Percentiles rank a stretch among this genome's conserved stretches.
Evolutionary conservation across 257 asterid genomes (phyloP).

Genomic region (Vinca minor): DNA sequence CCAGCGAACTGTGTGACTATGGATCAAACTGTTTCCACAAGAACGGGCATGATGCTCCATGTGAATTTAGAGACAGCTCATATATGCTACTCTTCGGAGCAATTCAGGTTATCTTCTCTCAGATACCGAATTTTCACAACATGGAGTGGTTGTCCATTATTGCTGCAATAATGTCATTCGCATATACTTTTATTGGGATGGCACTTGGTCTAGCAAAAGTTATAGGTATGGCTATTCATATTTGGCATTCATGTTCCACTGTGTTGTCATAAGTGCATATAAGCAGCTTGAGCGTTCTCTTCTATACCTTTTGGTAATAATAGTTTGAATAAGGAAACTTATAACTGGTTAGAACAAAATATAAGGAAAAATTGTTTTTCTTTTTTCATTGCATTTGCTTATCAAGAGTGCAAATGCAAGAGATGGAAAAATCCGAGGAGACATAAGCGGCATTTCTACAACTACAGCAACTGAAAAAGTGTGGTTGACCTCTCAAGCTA

Average conservation of each 20-base stretch:
- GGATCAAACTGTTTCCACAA: constrained; percentile 54
- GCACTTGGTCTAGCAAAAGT: constrained; percentile 43
- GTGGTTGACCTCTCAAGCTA: constrained; percentile 59
- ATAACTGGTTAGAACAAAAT: no score
- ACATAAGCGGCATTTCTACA: constrained; percentile 9
- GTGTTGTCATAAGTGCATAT: not conserved
- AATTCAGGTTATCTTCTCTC: constrained; percentile 46
- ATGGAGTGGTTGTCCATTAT: constrained; percentile 46
- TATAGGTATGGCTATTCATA: constrained; percentile 23
- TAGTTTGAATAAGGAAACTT: no score
- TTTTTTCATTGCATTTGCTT: not conserved
- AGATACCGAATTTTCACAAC: constrained; percentile 53
- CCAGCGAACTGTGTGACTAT: no score
- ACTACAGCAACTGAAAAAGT: constrained; percentile 30
- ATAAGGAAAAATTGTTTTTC: not conserved
- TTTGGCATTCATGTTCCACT: not conserved
- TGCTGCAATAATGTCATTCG: constrained; percentile 54
- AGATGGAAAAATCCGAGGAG: constrained; percentile 55
- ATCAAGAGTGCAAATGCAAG: constrained; percentile 24
- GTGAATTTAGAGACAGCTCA: constrained; percentile 35
- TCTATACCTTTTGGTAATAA: not conserved
- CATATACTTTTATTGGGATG: constrained; percentile 45
- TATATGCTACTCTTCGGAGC: constrained; percentile 48
- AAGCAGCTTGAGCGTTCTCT: not conserved
- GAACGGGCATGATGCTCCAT: constrained; percentile 46